Evolutionary conservation across 306 rosid genomes (phyloP).

Genomic region (Glycine latifolia): DNA sequence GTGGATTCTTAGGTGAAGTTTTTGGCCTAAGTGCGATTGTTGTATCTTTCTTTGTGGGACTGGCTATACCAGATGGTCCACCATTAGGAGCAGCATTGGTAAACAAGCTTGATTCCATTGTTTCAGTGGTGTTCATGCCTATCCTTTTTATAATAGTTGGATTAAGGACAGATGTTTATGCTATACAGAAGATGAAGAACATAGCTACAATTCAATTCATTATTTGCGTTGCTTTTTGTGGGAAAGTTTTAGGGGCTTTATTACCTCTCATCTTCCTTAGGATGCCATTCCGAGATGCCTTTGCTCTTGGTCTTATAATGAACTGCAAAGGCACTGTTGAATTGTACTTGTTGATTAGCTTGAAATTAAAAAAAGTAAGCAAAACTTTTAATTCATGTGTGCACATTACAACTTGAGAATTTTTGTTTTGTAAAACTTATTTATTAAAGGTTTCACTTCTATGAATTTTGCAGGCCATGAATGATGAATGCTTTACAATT

Average conservation of each 20-base stretch:
- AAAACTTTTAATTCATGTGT: background rate
- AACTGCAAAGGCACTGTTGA: slow-evolving; percentile 76
- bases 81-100: slow-evolving; percentile 73
- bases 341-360: slow-evolving; percentile 48
- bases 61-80: slow-evolving; percentile 72
- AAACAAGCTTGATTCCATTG: slow-evolving; percentile 63
- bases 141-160: slow-evolving; percentile 54
- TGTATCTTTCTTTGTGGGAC: slow-evolving; percentile 63
- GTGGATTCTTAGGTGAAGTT: slow-evolving; percentile 57
- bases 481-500: slow-evolving; percentile 65
- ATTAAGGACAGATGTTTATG: slow-evolving; percentile 55
- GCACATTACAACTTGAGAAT: background rate
- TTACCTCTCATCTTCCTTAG: slow-evolving; percentile 67
- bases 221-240: slow-evolving; percentile 42
- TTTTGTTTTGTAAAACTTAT: slow-evolving; percentile 11
- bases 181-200: slow-evolving; percentile 53
- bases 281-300: slow-evolving; percentile 69
- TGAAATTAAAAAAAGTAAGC: slow-evolving; percentile 54
- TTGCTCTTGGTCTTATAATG: slow-evolving; percentile 67
- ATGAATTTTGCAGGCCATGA: slow-evolving; percentile 57
- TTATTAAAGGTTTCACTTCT: background rate
- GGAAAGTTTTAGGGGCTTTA: slow-evolving; percentile 61
- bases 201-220: slow-evolving; percentile 49
- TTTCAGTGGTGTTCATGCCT: slow-evolving; percentile 60
- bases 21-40: slow-evolving; percentile 51